phyloP scores from a whole-genome alignment of 2,329 filamentous ascomycete species.

The Chaetomiaceae sp. region DNA sequence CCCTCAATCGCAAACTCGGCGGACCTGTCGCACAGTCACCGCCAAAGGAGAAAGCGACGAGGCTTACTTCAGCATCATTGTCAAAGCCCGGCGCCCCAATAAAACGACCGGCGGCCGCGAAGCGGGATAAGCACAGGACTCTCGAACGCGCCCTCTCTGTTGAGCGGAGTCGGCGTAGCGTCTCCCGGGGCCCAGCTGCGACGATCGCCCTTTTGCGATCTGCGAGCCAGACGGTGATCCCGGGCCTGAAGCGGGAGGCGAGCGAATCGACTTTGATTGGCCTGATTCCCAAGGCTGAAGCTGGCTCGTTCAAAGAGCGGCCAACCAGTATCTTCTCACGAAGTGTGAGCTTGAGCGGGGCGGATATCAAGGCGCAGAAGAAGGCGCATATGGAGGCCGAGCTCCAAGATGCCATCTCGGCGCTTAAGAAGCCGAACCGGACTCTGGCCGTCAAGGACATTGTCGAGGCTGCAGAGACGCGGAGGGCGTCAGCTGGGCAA shows the following conservation, averaged over 20 bases:
- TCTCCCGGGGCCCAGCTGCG: conserved; percentile 51
- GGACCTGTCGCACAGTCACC: conserved; percentile 58
- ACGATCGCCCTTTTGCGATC: conserved; percentile 61
- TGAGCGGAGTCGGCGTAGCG: conserved; percentile 50
- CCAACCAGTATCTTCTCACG: conserved; percentile 32
- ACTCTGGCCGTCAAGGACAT: conserved; percentile 60
- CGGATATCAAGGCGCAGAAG: conserved; percentile 55
- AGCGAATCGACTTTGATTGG: conserved; percentile 54
- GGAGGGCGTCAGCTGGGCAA: conserved; percentile 39
- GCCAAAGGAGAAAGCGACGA: conserved; percentile 42
- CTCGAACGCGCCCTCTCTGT: conserved; percentile 58
- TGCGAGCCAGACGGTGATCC: conserved; percentile 55
- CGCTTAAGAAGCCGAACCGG: conserved; percentile 70
- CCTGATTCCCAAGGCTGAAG: conserved; percentile 42
- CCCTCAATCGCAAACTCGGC: conserved; percentile 69
- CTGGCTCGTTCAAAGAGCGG: conserved; percentile 39
- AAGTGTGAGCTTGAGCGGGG: conserved; percentile 39
- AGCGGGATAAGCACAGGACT: conserved; percentile 40
- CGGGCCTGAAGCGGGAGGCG: conserved; percentile 60
- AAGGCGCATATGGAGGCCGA: conserved; percentile 64
- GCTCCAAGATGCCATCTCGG: conserved; percentile 65
- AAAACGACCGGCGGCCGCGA: conserved; percentile 40
- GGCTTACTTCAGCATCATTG: conserved; percentile 36
- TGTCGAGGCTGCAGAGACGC: conserved; percentile 60
- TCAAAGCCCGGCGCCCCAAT: conserved; percentile 47